Evolutionary conservation across 2,329 filamentous ascomycete species (phyloP), one percentile per base, ranked within the genome.

Genomic region (Beauveria bassiana): DNA sequence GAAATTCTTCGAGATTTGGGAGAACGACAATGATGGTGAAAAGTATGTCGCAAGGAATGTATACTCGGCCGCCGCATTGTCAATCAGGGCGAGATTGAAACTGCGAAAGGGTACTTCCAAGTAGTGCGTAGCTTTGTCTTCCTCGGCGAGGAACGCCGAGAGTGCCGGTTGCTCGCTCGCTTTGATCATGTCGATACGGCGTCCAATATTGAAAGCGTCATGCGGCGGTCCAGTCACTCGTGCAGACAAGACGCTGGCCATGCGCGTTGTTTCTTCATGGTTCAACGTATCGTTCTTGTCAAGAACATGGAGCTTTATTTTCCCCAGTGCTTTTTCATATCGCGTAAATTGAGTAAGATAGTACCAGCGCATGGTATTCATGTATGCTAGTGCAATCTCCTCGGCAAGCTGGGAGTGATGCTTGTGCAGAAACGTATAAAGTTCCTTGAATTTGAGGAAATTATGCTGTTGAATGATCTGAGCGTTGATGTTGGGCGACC

Each of bases 351-450:
- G 91, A 66, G 89, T 95, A 59, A 89, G 77, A 71, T 98, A 98
- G 71, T 99, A 99, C 95, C 95, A 99, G 59, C 92, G 86, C 91
- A 99, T 99, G 0, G 96, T 99, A 72, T 97, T 96, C 77, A 96
- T 88, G 70, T 99, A 99, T 3, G 96, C 95, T 71, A 91, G 89
- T 9, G 87, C 87, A 66, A 99, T 96, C 73, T 99, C 91, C 59
- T 93, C 88, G 9, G 91, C 91, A 6, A 99, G 84, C n/a, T 85
- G 81, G 1, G 89, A 79, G 68, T 98, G 92, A 66, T 93, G 89
- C 67, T 85, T 87, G 63, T 91, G 86, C 38, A 99, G 80, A 70
- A 98, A 99, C 6, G 85, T 81, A 74, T 88, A 99, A 0, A 97
- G 78, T 40, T 96, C 92, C 72, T 91, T 96, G 77, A 92, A 96